Evolutionary conservation across 2,329 filamentous ascomycete genomes (phyloP).

Genomic region (Alternaria viburni): DNA sequence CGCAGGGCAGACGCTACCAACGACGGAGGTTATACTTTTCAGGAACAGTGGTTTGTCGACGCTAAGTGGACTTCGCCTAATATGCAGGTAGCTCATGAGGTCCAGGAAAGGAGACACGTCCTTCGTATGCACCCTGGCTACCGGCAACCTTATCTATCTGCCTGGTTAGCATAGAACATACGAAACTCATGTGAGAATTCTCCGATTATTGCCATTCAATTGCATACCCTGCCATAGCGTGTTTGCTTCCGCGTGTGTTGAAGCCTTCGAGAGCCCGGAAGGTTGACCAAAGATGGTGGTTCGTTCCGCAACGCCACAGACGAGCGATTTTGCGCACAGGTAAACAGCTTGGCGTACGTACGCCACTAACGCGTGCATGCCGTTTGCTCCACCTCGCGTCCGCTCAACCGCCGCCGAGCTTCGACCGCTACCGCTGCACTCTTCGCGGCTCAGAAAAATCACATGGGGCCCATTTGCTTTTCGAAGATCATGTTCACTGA

Average conservation of each 20-base stretch:
- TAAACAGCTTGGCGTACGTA: conserved; percentile 2
- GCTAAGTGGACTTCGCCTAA: conserved; percentile 4
- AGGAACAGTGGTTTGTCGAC: not conserved
- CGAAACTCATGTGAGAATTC: not conserved
- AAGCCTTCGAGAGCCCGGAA: not conserved
- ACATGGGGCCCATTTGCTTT: not conserved
- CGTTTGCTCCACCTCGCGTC: not conserved
- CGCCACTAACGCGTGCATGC: not conserved
- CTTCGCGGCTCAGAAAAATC: not conserved
- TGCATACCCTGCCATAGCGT: not conserved
- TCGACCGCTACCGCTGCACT: not conserved
- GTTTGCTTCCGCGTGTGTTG: not conserved
- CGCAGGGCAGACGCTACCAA: not conserved
- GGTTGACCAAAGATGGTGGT: conserved; percentile 2
- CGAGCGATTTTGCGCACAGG: not conserved
- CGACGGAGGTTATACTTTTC: conserved; percentile 7
- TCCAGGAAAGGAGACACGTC: not conserved
- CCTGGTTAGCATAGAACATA: not conserved
- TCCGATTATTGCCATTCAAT: not conserved
- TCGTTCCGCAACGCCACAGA: not conserved
- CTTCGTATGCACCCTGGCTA: not conserved
- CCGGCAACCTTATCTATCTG: not conserved
- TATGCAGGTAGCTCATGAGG: conserved; percentile 1
- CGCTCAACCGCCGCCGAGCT: not conserved
- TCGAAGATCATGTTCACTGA: conserved; percentile 13